Evolutionary conservation across 495 filamentous ascomycete species (phyloP), one percentile per base, ranked within the genome.

Genomic region (Bombardia bombarda): DNA sequence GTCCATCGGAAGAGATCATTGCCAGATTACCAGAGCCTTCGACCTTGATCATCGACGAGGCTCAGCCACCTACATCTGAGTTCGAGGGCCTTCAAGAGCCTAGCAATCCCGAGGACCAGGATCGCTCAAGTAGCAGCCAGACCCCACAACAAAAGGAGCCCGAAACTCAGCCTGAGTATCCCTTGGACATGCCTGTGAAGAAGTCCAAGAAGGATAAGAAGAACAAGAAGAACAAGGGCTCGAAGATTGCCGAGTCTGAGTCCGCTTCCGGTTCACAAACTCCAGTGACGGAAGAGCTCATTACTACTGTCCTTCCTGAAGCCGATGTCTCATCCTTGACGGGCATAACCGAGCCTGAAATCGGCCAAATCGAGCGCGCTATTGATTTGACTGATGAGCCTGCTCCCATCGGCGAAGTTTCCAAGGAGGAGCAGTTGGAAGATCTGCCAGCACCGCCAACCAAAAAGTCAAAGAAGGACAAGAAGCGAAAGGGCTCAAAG

Each of bases 141-240:
- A 30, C 19, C 8, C 12, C 19, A 23, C 32, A 23, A 23, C 13
- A 17, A 21, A 32, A 42, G 16, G 3, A 25, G 17, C 23, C n/a
- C 2, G 24, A 45, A 28, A 10, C 21, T 1, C 38, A 36, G 14
- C n/a, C 30, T 4, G 38, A 42, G 3, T 35, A 50, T 17, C n/a
- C 34, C 16, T 32, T 19, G 24, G 43, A 31, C 8, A 10, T 22
- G 8, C 51, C 51, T 5, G 38, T 30, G 30, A 60, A 57, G 44
- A 58, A 53, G 38, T 16, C 13, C 21, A 53, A 53, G 45, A 60
- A 60, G 40, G 42, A 38, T 26, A 57, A 60, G 35, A 57, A 57
- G 35, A 45, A 24, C 13, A 38, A 38, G 37, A 56, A 53, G 46
- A n/a, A n/a, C n/a, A n/a, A n/a, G n/a, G 45, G 51, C 9, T 50